Base-by-base conservation (phyloP, 495 filamentous ascomycete species). In the Glonium stellatum region DNA sequence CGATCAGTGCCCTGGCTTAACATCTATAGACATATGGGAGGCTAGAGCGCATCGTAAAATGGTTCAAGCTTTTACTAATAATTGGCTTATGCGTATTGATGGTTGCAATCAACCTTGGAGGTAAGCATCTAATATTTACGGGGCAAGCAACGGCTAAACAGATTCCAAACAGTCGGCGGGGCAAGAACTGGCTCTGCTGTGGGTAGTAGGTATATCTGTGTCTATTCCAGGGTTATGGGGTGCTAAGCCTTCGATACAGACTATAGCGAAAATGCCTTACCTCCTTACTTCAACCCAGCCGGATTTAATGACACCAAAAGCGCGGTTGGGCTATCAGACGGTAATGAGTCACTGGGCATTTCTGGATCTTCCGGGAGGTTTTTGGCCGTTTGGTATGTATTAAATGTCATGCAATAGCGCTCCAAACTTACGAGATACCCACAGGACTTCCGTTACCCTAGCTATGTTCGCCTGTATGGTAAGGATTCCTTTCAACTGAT, bases 381-480 rank as follows among this genome's bases (percentile, higher is more conserved):
- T 11, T 50, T 71, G 15, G 60, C 68, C 21, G 59, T 71, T 1
- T 71, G 69, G 68, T 70, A 48, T 50, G 67, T 22, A 8, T n/a
- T 25, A 3, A 27, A 12, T 25, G 4, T 21, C 18, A 27, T 19
- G 21, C n/a, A 48, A 22, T 5, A 5, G 18, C 15, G 18, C 13
- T 22, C 46, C 12, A 21, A 22, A 19, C 31, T 51, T 31, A 52
- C 12, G 15, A 53, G 4, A 4, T 25, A 41, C 15, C 27, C 27
- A 6, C 13, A 77, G 76, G 59, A 77, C 73, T 21, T 74, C 65
- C 39, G 60, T 75, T 18, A 73, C 70, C 0, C 67, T 72, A 1
- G 76, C 75, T 15, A 74, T 74, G 46, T 79, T 77, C 53, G 66
- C 73, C 22, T 79, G 70, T 49, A 70, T 74, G 23, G 48, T 51